phyloP scores from a whole-genome alignment of 495 filamentous ascomycete genomes.

The Penicillium flavigenum region DNA sequence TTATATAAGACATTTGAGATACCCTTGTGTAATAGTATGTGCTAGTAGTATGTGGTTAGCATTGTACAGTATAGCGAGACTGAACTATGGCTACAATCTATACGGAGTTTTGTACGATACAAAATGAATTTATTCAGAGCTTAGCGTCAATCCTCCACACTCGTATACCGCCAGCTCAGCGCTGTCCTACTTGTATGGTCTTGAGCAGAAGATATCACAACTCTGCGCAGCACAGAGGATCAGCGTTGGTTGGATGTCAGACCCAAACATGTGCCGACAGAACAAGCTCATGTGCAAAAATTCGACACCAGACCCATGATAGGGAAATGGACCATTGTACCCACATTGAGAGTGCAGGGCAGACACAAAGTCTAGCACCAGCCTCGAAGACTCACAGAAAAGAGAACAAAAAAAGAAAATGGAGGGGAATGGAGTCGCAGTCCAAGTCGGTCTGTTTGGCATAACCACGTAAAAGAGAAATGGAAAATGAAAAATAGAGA shows the following conservation, averaged over 20 bases:
- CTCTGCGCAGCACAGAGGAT: slow-evolving; percentile 15
- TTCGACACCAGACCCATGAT: slow-evolving; percentile 19
- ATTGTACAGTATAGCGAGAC: slow-evolving; percentile 1
- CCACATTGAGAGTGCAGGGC: slow-evolving; percentile 20
- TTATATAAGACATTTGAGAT: slow-evolving; percentile 8
- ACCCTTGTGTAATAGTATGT: slow-evolving; percentile 10
- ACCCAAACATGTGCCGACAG: slow-evolving; percentile 20
- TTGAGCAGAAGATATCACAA: slow-evolving; percentile 30
- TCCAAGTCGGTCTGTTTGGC: slow-evolving; percentile 43
- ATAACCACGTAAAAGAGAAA: slow-evolving; percentile 42
- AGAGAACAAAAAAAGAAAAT: slow-evolving; percentile 30
- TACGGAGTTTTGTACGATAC: slow-evolving; percentile 9
- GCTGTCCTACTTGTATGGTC: slow-evolving; percentile 4
- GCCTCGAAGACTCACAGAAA: slow-evolving; percentile 28
- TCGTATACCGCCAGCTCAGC: slow-evolving; percentile 21
- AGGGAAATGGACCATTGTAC: slow-evolving; percentile 26
- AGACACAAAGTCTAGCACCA: slow-evolving; percentile 27
- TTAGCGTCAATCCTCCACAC: slow-evolving; percentile 22
- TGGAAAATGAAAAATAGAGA: slow-evolving; percentile 1
- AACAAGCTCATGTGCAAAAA: slow-evolving; percentile 19
- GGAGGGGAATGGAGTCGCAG: slow-evolving; percentile 30
- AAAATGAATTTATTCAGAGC: slow-evolving; percentile 28
- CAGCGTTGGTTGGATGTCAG: slow-evolving; percentile 15
- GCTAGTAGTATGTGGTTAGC: neutral
- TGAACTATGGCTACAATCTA: slow-evolving; percentile 7